These are phyloP conservation scores for Kwoniella sp. DNA, from an alignment of 768 basidiomycete species.

Conservation along the genomic window DNA sequence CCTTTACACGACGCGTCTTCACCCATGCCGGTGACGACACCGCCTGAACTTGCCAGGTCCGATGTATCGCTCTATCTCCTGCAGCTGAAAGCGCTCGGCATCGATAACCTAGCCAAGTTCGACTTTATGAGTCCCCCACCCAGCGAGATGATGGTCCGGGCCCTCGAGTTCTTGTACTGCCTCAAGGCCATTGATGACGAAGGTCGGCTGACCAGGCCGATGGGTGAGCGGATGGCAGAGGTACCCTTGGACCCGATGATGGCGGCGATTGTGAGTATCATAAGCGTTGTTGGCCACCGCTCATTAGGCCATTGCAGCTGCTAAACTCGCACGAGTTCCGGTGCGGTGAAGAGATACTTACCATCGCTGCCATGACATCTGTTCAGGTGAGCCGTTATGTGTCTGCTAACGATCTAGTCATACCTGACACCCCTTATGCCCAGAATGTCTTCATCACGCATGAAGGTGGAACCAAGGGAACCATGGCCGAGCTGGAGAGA, in stretches of 20 bases:
- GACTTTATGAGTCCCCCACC: slow-evolving; percentile 91
- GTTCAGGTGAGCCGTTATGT: slow-evolving; percentile 61
- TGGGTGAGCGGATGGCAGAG: slow-evolving; percentile 85
- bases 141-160: slow-evolving; percentile 74
- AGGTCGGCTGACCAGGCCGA: slow-evolving; percentile 67
- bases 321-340: slow-evolving; percentile 77
- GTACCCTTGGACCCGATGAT: slow-evolving; percentile 88
- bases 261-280: slow-evolving; percentile 78
- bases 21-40: slow-evolving; percentile 62
- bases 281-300: too few relatives aligned
- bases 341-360: slow-evolving; percentile 92
- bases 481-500: slow-evolving; percentile 78
- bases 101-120: slow-evolving; percentile 86
- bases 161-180: slow-evolving; percentile 73
- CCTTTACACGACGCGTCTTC: slow-evolving; percentile 45
- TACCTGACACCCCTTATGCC: neutral
- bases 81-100: slow-evolving; percentile 89
- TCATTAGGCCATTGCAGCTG: slow-evolving; percentile 55
- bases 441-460: slow-evolving; percentile 88
- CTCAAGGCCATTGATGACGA: slow-evolving; percentile 75
- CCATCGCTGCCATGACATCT: slow-evolving; percentile 91
- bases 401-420: neutral
- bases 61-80: slow-evolving; percentile 88
- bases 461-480: slow-evolving; percentile 74
- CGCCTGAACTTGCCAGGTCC: slow-evolving; percentile 84